A percentile compares a stretch with the other conserved stretches of the same genome.
Conservation (phyloP, 305 asterid species). For the Fraxinus platypoda region DNA sequence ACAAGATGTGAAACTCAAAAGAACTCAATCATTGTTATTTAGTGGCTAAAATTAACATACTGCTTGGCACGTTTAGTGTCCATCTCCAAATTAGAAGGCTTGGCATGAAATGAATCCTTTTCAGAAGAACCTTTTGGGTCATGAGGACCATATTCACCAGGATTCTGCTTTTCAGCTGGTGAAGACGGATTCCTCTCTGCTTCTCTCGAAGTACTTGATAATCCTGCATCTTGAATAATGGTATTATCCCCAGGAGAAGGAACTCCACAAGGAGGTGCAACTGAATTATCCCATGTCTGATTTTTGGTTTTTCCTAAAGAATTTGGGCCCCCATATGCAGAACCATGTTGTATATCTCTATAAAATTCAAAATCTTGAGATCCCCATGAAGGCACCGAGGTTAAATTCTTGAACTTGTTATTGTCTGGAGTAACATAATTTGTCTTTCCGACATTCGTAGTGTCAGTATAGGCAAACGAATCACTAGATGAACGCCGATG, state of each 20-base stretch:
- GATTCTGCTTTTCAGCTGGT: conserved; percentile 39
- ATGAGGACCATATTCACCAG: conserved; percentile 34
- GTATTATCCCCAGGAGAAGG: conserved; percentile 36
- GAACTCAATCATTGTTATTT: neutral
- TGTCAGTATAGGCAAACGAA: conserved; percentile 58
- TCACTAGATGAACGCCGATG: conserved; percentile 79
- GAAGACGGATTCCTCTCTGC: conserved; percentile 33
- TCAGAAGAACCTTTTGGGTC: conserved; percentile 39
- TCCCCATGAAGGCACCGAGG: conserved; percentile 49
- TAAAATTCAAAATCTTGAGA: conserved; percentile 44
- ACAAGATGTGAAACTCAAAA: neutral
- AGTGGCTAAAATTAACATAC: conserved; percentile 33
- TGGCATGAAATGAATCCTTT: conserved; percentile 37
- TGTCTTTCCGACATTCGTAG: conserved; percentile 33
- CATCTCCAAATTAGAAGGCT: conserved; percentile 40
- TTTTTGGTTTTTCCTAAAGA: conserved; percentile 27
- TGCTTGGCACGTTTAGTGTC: conserved; percentile 55
- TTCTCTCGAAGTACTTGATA: conserved; percentile 36
- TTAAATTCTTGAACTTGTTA: conserved; percentile 34
- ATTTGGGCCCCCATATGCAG: conserved; percentile 35
- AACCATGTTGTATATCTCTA: conserved; percentile 34
- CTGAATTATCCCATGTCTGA: conserved; percentile 37
- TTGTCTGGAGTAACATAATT: conserved; percentile 46
- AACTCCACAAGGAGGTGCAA: conserved; percentile 34
- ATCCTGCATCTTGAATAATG: conserved; percentile 29